Base-by-base conservation (phyloP, 2,329 filamentous ascomycete species). In the Penicillium brasilianum region DNA sequence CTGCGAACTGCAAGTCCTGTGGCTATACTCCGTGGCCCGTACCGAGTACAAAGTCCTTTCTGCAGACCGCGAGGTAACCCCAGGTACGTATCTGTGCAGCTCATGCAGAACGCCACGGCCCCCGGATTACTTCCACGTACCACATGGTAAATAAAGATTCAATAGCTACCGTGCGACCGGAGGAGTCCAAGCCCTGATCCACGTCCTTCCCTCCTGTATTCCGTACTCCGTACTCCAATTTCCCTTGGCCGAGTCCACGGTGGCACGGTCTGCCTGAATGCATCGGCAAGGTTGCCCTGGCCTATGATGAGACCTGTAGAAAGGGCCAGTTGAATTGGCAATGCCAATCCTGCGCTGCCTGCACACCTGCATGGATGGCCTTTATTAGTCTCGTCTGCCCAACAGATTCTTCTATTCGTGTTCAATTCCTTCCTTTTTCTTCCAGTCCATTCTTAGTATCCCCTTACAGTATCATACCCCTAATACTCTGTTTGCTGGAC, bases 241-340 rank as follows among this genome's bases (percentile, higher is more conserved):
- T 32, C 41, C 46, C 39, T 53, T 28, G 50, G 36, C 50, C 55
- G 13, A 51, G 46, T 30, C 57, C 41, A 56, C 48, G 32, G 25
- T 28, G 6, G 25, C 52, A 58, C 34, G 43, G 37, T 34, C 37
- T 54, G 51, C 13, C 50, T 39, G 32, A 16, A 14, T 32, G 59
- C 28, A 62, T 55, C 62, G 59, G 64, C 61, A 69, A 69, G 66
- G 66, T 68, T 30, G 52, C 57, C 57, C 62, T 57, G 52, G 57
- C 36, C 51, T 18, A 55, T 44, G 41, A 65, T 68, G 65, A 69
- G 67, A 70, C 68, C 66, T 66, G 65, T 70, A 62, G 54, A 34
- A 65, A 65, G 55, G 66, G 48, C 59, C 58, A 50, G 65, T 55
- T 54, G 55, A 46, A 39, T 68, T 67, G 32, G 7, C 52, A 68